Evolutionary conservation across 2,329 filamentous ascomycete species (phyloP).

Genomic region (Xylariaceae sp.): DNA sequence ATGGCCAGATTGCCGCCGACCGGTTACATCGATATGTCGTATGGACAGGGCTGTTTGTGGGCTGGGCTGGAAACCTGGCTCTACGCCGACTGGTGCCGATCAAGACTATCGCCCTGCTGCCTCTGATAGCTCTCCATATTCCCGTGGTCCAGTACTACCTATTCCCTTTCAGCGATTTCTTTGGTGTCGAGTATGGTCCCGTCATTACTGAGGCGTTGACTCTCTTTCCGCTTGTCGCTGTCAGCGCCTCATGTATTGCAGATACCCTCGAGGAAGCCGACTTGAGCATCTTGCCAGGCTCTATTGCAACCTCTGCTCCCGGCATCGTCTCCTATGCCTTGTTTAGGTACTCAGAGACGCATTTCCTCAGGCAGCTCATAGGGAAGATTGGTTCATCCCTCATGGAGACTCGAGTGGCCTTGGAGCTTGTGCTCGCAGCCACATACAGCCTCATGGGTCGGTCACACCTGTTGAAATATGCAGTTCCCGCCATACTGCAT

Average conservation of each 20-base stretch:
- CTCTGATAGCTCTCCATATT: slow-evolving; percentile 69
- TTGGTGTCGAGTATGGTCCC: slow-evolving; percentile 70
- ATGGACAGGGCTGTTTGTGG: slow-evolving; percentile 61
- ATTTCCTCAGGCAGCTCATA: slow-evolving; percentile 37
- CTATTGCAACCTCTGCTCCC: slow-evolving; percentile 57
- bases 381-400: slow-evolving; percentile 55
- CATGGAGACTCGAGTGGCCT: slow-evolving; percentile 62
- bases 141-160: slow-evolving; percentile 68
- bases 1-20: slow-evolving; percentile 74
- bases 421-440: slow-evolving; percentile 63
- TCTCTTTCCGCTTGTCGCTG: slow-evolving; percentile 60
- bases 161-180: slow-evolving; percentile 56
- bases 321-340: slow-evolving; percentile 62
- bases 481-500: slow-evolving; percentile 68
- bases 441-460: slow-evolving; percentile 63
- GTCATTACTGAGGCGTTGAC: slow-evolving; percentile 68
- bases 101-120: slow-evolving; percentile 51
- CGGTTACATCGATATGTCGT: slow-evolving; percentile 65
- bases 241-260: slow-evolving; percentile 60
- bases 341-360: slow-evolving; percentile 48
- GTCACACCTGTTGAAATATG: slow-evolving; percentile 60
- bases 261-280: slow-evolving; percentile 59
- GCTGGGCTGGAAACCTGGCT: slow-evolving; percentile 63
- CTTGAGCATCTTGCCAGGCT: slow-evolving; percentile 48
- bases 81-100: slow-evolving; percentile 45